Base-by-base conservation (phyloP, 2,329 filamentous ascomycete species). In the Bipolaris cookei region DNA sequence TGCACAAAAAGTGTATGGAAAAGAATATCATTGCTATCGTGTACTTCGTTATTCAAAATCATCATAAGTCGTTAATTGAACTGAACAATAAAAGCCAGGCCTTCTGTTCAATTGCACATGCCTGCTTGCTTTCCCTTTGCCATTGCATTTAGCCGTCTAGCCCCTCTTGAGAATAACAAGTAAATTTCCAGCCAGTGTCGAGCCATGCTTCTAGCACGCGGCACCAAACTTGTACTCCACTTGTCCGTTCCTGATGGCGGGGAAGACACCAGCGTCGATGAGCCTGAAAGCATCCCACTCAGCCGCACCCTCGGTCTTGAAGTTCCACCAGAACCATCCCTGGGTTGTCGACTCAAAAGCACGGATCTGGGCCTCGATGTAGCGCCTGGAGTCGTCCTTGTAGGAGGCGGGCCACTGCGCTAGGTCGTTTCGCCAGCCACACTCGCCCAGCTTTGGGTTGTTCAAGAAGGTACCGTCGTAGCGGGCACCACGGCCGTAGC, bases 281-380 rank as follows among this genome's bases (percentile, higher is more conserved):
- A 85, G 70, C 23, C 70, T 71, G 56, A 81, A 81, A 21, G 80
- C 78, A 68, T 85, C 82, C 82, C 83, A 86, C 63, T 85, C 83
- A 38, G 79, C 76, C 3, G 80, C 78, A 0, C 59, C 59, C 63
- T 86, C 82, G 0, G 83, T 84, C 76, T 86, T 86, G 75, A 84
- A 86, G 59, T 84, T 85, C 83, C 83, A 86, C 68, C 82, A 85
- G 25, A 84, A 72, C 83, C 83, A 86, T 2, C 84, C 84, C 25
- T 82, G 73, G 1, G 81, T 80, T 51, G 78, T 77, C 8, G 66
- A 67, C 72, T 86, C 84, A 61, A 81, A 86, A 0, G 80, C 74
- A 28, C 78, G 76, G 46, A 86, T 73, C 69, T 86, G 84, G 1
- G 83, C 82, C 62, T 86, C 82, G 38, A 86, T 82, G 66, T 82